phyloP scores from a whole-genome alignment of 139 green algal genomes.

The Tetradesmus obliquus region DNA sequence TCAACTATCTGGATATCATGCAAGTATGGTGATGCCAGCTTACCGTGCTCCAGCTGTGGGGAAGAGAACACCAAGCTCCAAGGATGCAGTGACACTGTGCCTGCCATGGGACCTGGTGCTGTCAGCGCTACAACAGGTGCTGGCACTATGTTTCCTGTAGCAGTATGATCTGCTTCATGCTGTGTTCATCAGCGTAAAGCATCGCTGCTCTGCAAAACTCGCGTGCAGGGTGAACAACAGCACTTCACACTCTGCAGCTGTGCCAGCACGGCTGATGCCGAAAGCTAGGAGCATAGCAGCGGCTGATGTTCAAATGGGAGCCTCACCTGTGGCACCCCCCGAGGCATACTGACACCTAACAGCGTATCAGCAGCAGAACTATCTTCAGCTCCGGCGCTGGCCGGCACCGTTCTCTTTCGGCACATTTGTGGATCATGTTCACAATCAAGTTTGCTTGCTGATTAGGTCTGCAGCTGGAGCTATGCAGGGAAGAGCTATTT shows the following conservation, averaged over 20 bases:
- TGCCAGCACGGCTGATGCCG: neutral
- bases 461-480: neutral
- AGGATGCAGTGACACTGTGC: neutral
- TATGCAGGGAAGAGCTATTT: neutral
- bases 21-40: neutral
- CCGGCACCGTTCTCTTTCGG: neutral
- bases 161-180: neutral
- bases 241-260: neutral
- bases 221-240: neutral
- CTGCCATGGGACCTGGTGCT: neutral
- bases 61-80: conserved; percentile 23
- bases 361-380: neutral
- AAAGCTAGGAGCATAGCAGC: neutral
- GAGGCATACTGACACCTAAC: neutral
- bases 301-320: too few relatives aligned
- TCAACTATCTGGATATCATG: neutral
- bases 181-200: neutral
- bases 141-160: neutral
- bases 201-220: neutral
- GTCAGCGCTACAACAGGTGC: neutral
- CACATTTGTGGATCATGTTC: neutral
- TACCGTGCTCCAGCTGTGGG: neutral
- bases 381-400: neutral
- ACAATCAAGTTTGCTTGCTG: neutral
- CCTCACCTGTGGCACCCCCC: neutral